Evolutionary conservation across 495 filamentous ascomycete species (phyloP).

Genomic region (Daldinia loculata): DNA sequence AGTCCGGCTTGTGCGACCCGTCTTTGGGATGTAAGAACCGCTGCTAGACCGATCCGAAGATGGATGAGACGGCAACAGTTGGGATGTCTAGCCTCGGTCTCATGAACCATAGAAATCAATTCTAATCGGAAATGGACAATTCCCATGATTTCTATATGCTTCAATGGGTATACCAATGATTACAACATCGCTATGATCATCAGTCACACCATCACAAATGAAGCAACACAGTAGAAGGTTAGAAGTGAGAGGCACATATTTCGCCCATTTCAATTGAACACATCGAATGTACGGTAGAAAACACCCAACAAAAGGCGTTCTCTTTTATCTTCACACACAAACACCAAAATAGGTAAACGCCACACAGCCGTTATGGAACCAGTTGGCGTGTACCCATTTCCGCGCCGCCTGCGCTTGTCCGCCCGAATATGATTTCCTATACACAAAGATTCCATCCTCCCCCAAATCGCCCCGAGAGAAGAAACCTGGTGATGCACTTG

Average conservation of each 20-base stretch:
- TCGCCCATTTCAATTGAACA: slow-evolving; percentile 37
- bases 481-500: slow-evolving; percentile 30
- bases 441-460: slow-evolving; percentile 26
- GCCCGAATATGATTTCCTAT: slow-evolving; percentile 38
- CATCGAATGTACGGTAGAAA: slow-evolving; percentile 40
- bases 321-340: slow-evolving; percentile 26
- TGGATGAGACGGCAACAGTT: not conserved
- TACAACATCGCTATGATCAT: not conserved
- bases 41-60: not conserved
- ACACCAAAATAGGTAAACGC: slow-evolving; percentile 32
- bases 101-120: not conserved
- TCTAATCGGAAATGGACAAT: not conserved
- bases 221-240: not conserved
- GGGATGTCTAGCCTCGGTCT: not conserved
- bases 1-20: not conserved
- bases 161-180: not conserved
- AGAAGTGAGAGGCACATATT: slow-evolving; percentile 38
- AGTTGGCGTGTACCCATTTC: slow-evolving; percentile 26
- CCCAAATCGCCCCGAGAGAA: slow-evolving; percentile 19
- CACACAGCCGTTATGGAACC: slow-evolving; percentile 23
- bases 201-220: not conserved
- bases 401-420: slow-evolving; percentile 20
- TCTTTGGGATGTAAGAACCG: not conserved
- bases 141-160: not conserved
- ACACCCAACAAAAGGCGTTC: slow-evolving; percentile 16